Evolutionary conservation across 2,329 filamentous ascomycete genomes (phyloP).

Genomic region (Thielaviopsis populi): DNA sequence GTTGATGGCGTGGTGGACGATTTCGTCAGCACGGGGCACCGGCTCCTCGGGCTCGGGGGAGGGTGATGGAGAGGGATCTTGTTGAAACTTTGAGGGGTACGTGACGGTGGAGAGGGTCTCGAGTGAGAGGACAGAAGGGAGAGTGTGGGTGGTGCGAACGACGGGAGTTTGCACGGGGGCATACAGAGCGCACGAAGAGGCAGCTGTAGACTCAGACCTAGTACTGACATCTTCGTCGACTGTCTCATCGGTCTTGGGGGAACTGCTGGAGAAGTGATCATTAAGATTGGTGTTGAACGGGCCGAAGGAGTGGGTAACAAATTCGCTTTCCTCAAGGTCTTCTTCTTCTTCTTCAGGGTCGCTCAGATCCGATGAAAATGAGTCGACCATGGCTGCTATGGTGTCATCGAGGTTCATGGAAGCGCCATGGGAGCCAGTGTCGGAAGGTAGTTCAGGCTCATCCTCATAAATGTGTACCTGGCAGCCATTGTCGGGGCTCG

Average conservation of each 20-base stretch:
- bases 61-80: not conserved
- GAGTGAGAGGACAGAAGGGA: slow-evolving; percentile 8
- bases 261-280: slow-evolving; percentile 66
- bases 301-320: slow-evolving; percentile 80
- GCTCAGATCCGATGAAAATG: slow-evolving; percentile 40
- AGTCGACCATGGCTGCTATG: slow-evolving; percentile 32
- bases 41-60: slow-evolving; percentile 8
- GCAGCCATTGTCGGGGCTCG: slow-evolving; percentile 19
- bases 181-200: slow-evolving; percentile 1
- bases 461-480: slow-evolving; percentile 59
- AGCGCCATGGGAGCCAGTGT: slow-evolving; percentile 5
- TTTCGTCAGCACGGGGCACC: slow-evolving; percentile 23
- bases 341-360: slow-evolving; percentile 35
- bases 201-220: not conserved
- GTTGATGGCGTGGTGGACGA: slow-evolving; percentile 82
- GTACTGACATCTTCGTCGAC: slow-evolving; percentile 3
- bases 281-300: slow-evolving; percentile 77
- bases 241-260: slow-evolving; percentile 18
- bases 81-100: not conserved
- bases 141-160: not conserved
- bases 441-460: slow-evolving; percentile 31
- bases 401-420: slow-evolving; percentile 26
- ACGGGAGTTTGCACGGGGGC: not conserved
- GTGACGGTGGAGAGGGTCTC: not conserved
- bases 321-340: slow-evolving; percentile 65